Evolutionary conservation across 495 filamentous ascomycete genomes (phyloP), one percentile per base, ranked within the genome.

Genomic region (Penicillium longicatenatum): DNA sequence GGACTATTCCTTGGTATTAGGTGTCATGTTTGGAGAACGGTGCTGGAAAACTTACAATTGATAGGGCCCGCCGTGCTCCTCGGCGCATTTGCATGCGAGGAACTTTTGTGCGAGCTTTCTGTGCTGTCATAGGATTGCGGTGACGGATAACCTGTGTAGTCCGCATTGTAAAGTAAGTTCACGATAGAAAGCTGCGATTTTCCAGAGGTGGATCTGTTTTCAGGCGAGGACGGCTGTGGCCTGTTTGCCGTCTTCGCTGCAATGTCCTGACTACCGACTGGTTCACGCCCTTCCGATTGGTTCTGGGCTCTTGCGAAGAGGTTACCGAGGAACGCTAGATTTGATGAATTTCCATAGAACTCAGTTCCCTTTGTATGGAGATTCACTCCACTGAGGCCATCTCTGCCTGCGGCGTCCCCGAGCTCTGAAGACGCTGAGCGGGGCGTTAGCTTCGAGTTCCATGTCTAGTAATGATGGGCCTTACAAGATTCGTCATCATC

Each of bases 361-460:
- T 68, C 62, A 4, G 65, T 68, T n/a, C 65, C 65, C 33, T 65
- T 68, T n/a, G 65, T 68, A 37, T 68, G 65, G 14, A 68, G 46
- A 24, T 68, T 65, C 16, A 68, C 51, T 14, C 65, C 65, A 46
- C 62, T 65, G 29, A 68, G 31, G 3, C 65, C 65, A 33, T 65
- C 65, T 50, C 62, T 58, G 1, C 59, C 62, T 19, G 65, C 59
- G 0, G 62, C 59, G 43, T 68, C 65, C 12, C 57, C 45, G 16
- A 68, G 20, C 37, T 64, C 65, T 14, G 62, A 59, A 9, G 59
- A 49, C 0, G 37, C 58, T 55, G 17, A 4, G 16, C 6, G 6
- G 17, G 10, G 1, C 29, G 19, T 55, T 16, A 55, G 30, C 14
- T 22, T 12, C 1, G 19, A 12, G 8, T 17, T 5, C 14, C 37